Base-by-base conservation (phyloP, 1,284 basidiomycete species). In the Heterobasidion annosum region DNA sequence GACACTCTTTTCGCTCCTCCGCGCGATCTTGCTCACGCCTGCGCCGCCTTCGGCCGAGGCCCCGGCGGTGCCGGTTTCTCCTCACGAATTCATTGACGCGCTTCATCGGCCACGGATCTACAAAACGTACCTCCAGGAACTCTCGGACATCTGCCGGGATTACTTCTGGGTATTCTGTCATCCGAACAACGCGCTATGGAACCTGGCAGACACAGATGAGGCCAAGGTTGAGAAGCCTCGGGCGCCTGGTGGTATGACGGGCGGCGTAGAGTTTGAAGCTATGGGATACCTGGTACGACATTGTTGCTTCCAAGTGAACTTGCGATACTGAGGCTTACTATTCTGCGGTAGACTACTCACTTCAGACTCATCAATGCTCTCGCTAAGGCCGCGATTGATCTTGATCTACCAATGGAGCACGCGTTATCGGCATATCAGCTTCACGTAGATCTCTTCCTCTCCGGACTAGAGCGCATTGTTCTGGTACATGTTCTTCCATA, bases 161-260 rank as follows among this genome's bases (percentile, higher is more conserved):
- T 98, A 97, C 71, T 98, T 98, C 69, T 98, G 96, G 93, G 89
- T 99, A 54, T 98, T 98, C 72, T 98, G 96, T 66, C 97, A 99
- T 67, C 87, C 89, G 2, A 88, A 88, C 63, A 99, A 99, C 65
- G 83, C 84, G 0, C 85, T 96, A 48, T 98, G 94, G 94, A 75
- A 85, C 15, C 72, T 95, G 32, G 71, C 77, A 5, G 86, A 93
- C 61, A 85, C 91, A 0, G 89, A 98, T 63, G 86, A 92, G 65
- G 80, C 74, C 1, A 81, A 82, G 54, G 91, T 95, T 3, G 92
- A 94, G 69, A 89, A 86, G 62, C 97, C 96, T 3, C 82, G 91
- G 40, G 96, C 97, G 2, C 96, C 97, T 0, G 93, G 93, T 7
- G 96, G 96, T 7, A 98, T 98, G 83, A 98, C 97, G 0, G 97